Percentiles rank a stretch among this genome's conserved stretches.
phyloP scores from a whole-genome alignment of 345 rosid species.

The Cardiospermum halicacabum region DNA sequence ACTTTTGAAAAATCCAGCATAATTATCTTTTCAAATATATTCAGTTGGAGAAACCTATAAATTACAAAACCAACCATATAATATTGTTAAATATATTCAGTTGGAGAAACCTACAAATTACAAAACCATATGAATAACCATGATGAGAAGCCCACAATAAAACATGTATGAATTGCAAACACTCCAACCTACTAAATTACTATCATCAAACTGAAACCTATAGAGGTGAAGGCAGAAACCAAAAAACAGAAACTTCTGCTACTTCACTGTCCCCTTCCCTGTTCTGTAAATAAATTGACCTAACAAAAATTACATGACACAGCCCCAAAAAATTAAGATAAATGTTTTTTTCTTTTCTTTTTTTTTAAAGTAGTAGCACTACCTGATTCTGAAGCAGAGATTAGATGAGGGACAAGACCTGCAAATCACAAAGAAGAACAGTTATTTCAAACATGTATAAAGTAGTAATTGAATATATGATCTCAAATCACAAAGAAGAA shows the following conservation, averaged over 20 bases:
- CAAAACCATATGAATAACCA: not conserved
- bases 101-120: not conserved
- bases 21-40: no score
- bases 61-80: no score
- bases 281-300: not conserved
- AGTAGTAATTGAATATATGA: not conserved
- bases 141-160: not conserved
- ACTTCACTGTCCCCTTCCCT: slow-evolving; percentile 11
- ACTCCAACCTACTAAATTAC: not conserved
- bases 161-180: slow-evolving; percentile 18
- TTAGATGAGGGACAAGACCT: slow-evolving; percentile 19
- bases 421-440: no score
- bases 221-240: slow-evolving; percentile 14
- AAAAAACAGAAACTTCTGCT: slow-evolving; percentile 9
- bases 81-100: no score
- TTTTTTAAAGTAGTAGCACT: no score
- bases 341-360: no score
- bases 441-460: not conserved
- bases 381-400: slow-evolving; percentile 12
- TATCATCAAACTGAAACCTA: not conserved
- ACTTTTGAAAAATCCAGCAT: no score
- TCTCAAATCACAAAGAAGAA: not conserved
- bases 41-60: no score
- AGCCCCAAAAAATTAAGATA: slow-evolving; percentile 5
- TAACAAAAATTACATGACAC: not conserved